Conservation (phyloP, 306 rosid genomes). For the apple (Malus domestica) region ASM211411v1 NC_041803.1:23478001-23478500, state of each 20-base stretch:
- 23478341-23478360: conserved; percentile 68
- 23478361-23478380: conserved; percentile 54
- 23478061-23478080: conserved; percentile 53
- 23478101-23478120: conserved; percentile 43
- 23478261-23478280: conserved; percentile 58
- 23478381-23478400: conserved; percentile 47
- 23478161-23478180: conserved; percentile 41
- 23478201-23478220: conserved; percentile 52
- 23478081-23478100: conserved; percentile 54
- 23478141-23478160: conserved; percentile 45
- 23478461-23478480: conserved; percentile 58
- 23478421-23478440: conserved; percentile 76
- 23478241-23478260: conserved; percentile 53
- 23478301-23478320: conserved; percentile 26
- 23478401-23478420: conserved; percentile 58
- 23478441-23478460: conserved; percentile 63
- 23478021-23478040: conserved; percentile 45
- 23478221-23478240: conserved; percentile 26
- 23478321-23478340: conserved; percentile 53
- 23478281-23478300: conserved; percentile 56
- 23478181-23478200: conserved; percentile 38
- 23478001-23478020: conserved; percentile 42
- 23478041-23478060: conserved; percentile 46
- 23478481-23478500: conserved; percentile 33
- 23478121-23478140: conserved; percentile 55